These are phyloP conservation scores for Penicillium lagena DNA, from an alignment of 495 filamentous ascomycete genomes.

Conservation along the genomic window DNA sequence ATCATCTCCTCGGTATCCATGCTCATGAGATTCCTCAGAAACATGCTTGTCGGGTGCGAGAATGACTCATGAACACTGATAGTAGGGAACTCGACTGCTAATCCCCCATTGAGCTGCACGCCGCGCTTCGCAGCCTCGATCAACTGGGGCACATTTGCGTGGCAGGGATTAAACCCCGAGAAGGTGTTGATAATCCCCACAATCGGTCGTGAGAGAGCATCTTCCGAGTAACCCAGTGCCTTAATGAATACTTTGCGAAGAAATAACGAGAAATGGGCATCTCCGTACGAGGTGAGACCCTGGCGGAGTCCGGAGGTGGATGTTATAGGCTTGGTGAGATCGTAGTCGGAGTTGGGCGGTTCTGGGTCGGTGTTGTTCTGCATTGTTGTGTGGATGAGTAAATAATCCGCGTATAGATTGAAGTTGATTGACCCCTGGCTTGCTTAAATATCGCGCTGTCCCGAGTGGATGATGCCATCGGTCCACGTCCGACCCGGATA, in stretches of 20 bases:
- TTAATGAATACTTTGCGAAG: constrained; percentile 68
- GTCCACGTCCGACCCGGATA: too few species aligned
- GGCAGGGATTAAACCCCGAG: constrained; percentile 63
- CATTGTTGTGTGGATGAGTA: not conserved
- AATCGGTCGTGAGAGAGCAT: constrained; percentile 57
- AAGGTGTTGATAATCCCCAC: constrained; percentile 62
- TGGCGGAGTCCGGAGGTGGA: constrained; percentile 48
- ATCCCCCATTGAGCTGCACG: constrained; percentile 52
- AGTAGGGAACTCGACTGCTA: constrained; percentile 61
- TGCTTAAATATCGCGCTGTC: too few species aligned
- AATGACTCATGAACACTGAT: constrained; percentile 61
- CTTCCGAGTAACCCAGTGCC: constrained; percentile 60
- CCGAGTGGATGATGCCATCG: too few species aligned
- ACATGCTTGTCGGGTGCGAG: constrained; percentile 62
- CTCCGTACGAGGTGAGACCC: constrained; percentile 60
- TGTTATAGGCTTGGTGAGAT: constrained; percentile 42
- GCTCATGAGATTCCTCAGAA: constrained; percentile 60
- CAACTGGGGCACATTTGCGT: constrained; percentile 60
- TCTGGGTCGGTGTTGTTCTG: not conserved
- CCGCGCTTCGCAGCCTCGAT: constrained; percentile 60
- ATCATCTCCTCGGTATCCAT: constrained; percentile 74
- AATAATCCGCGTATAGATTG: too few species aligned
- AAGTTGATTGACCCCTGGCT: too few species aligned
- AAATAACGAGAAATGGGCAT: constrained; percentile 64
- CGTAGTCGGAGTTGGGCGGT: constrained; percentile 40